Base-by-base conservation (phyloP, 2,329 filamentous ascomycete genomes). In the Thelonectria discophora region DNA sequence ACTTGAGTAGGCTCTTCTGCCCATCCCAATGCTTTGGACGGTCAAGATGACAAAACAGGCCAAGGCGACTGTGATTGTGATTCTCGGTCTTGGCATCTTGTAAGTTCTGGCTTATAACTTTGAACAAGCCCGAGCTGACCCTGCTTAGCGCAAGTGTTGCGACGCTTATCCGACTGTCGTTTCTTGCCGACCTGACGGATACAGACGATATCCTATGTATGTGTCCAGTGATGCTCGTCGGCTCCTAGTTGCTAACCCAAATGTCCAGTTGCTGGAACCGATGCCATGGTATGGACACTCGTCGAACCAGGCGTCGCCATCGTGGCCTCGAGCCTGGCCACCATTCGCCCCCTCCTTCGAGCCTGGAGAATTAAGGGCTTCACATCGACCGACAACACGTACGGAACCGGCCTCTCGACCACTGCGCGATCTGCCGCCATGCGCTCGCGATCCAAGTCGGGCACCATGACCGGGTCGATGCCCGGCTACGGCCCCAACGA, bases 251-350 rank as follows among this genome's bases (percentile, higher is more conserved):
- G 20, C 68, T 74, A 49, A 76, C 50, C 8, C 15, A 3, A 0
- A 3, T 39, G 17, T 1, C 39, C 47, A 84, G 82, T 78, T 69
- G 77, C 78, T 54, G 81, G 78, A 20, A 86, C 83, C 4, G 76
- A 84, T 61, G 79, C 83, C 37, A 83, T 84, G 79, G 77, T 86
- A 7, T 86, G 84, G 84, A 86, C 82, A 10, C 73, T 86, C n/a
- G 75, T 86, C 55, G 84, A 86, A 67, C 83, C 84, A 2, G 84
- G 83, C 6, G 79, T 86, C 20, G 84, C 83, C 60, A 86, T 86
- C 47, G 72, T 82, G 24, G 84, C 84, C 12, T 80, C 84, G 2
- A 84, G 82, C 61, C 75, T 86, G 11, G 82, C 82, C 20, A 86
- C 84, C 5, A 83, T 86, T 32, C 81, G 84, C 3, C 84, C 84